Base-by-base conservation (phyloP, 305 asterid genomes). In the Fraxinus latifolia region DNA sequence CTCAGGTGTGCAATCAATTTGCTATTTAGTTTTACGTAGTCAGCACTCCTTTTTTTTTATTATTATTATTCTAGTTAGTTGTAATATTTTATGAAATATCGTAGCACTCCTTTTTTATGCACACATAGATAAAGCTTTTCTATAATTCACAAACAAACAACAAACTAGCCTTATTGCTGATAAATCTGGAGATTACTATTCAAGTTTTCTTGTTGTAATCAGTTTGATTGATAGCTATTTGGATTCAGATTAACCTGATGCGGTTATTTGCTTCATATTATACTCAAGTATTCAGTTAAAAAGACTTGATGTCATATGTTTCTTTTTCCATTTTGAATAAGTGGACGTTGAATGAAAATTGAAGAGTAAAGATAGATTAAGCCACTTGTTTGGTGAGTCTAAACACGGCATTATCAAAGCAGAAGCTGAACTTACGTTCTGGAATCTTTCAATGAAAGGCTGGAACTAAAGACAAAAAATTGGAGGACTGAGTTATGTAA, bases 1-100 rank as follows among this genome's bases (percentile, higher is more conserved):
- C 82, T 77, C 83, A 83, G 87, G 87, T 83, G 42, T 74, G 83
- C 15, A 67, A 36, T 23, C 32, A 23, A 53, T 37, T 77, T 74
- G 70, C 77, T 76, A 1, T 27, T 65, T 50, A 9, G 14, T 36
- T 25, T 29, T 76, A 12, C 37, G 47, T 79, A 62, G 3, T 71
- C 31, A 34, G 72, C 82, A 32, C 76, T 79, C 76, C 47, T 14
- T 53, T 2, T n/a, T 75, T 39, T 67, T 65, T 42, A 29, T 29
- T 29, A 29, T 31, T 32, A 32, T 67, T 3, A 42, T 82, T 82
- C 50, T 37, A 23, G 55, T 0, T 37, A 32, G 42, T 19, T 75
- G 65, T 25, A 74, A 68, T 58, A 39, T 71, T 36, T 17, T 17
- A 65, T 70, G 50, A 78, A 73, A 31, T 12, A 58, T 37, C 29